phyloP scores from a whole-genome alignment of 805 yeast species.

The Ascoidea rubescens region DNA sequence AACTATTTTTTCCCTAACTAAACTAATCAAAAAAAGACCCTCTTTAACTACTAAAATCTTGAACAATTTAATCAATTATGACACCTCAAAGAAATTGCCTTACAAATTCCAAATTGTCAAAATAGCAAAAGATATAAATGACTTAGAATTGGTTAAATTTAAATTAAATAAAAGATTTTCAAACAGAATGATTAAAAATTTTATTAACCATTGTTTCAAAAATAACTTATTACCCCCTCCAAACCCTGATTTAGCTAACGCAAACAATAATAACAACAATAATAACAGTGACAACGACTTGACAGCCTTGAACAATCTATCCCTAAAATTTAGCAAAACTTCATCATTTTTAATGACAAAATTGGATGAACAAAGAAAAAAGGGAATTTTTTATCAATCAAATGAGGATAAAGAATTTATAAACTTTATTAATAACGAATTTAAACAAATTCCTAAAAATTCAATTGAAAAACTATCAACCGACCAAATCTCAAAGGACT shows the following conservation, averaged over 20 bases:
- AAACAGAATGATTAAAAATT: slow-evolving; percentile 40
- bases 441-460: too few species aligned
- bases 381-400: slow-evolving; percentile 5
- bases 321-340: not conserved
- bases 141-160: slow-evolving; percentile 19
- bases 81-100: slow-evolving; percentile 19
- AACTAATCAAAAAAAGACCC: slow-evolving; percentile 54
- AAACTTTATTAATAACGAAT: too few species aligned
- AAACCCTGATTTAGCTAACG: not conserved
- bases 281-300: not conserved
- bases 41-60: slow-evolving; percentile 40
- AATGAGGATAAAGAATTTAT: not conserved
- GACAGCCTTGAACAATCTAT: too few species aligned
- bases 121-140: too few species aligned
- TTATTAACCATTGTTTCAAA: slow-evolving; percentile 14
- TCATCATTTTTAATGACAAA: slow-evolving; percentile 7
- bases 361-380: slow-evolving; percentile 16
- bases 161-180: slow-evolving; percentile 49
- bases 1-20: slow-evolving; percentile 46
- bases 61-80: slow-evolving; percentile 22
- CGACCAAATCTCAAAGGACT: not conserved
- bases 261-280: too few species aligned
- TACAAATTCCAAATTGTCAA: not conserved
- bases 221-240: not conserved
- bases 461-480: not conserved